Evolutionary conservation across 495 filamentous ascomycete genomes (phyloP).

Genomic region (Lepidopterella palustris): DNA sequence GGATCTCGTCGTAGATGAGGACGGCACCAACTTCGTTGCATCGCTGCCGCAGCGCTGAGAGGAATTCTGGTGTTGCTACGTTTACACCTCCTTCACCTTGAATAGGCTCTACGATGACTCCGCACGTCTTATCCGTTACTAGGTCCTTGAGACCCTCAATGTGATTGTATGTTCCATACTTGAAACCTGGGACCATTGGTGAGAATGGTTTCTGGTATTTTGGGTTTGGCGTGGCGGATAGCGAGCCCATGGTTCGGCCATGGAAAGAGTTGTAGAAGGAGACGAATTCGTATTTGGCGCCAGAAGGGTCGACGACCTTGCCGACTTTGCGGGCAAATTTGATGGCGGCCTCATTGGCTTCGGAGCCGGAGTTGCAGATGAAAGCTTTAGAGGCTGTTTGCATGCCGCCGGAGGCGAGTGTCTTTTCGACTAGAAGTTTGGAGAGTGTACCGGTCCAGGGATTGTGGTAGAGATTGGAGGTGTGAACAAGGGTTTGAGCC

Average conservation of each 20-base stretch:
- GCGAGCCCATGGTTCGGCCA: slow-evolving; percentile 86
- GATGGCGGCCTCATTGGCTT: slow-evolving; percentile 96
- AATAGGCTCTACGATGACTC: slow-evolving; percentile 95
- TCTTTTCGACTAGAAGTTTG: slow-evolving; percentile 74
- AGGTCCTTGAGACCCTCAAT: slow-evolving; percentile 58
- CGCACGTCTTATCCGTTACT: slow-evolving; percentile 78
- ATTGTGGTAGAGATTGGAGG: slow-evolving; percentile 94
- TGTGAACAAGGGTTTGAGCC: slow-evolving; percentile 75
- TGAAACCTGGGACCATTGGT: slow-evolving; percentile 92
- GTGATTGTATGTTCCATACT: slow-evolving; percentile 81
- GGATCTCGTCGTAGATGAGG: slow-evolving; percentile 92
- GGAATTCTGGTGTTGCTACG: slow-evolving; percentile 73
- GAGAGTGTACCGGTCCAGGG: slow-evolving; percentile 85
- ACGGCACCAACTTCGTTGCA: slow-evolving; percentile 85
- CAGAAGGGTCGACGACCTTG: slow-evolving; percentile 60
- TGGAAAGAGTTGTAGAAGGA: slow-evolving; percentile 91
- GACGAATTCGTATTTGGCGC: slow-evolving; percentile 73
- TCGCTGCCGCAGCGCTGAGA: slow-evolving; percentile 65
- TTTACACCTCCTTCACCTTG: slow-evolving; percentile 95
- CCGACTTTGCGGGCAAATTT: slow-evolving; percentile 94
- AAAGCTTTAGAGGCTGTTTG: slow-evolving; percentile 74
- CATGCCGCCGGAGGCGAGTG: slow-evolving; percentile 69
- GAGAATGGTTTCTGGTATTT: slow-evolving; percentile 95
- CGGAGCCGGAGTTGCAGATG: slow-evolving; percentile 87
- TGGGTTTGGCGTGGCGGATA: slow-evolving; percentile 94